Percentiles rank a stretch among this genome's conserved stretches.
Conservation (phyloP, 2,329 filamentous ascomycete genomes). For the Colletotrichum godetiae region DNA sequence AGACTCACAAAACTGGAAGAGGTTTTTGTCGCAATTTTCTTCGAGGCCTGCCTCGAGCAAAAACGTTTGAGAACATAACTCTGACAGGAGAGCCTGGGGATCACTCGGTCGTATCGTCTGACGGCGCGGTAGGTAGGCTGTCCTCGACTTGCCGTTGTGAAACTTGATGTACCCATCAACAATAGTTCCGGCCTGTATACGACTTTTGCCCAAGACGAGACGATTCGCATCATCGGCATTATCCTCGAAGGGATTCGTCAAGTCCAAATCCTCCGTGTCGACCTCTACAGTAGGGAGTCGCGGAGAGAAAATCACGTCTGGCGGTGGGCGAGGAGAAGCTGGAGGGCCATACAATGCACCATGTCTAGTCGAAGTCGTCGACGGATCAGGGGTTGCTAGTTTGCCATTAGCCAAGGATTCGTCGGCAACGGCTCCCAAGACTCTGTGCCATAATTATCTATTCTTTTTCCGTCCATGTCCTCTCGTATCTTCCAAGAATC, state of each 20-base stretch:
- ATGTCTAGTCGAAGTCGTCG: background rate
- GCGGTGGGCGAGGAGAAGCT: background rate
- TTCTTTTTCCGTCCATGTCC: background rate
- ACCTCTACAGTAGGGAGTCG: background rate
- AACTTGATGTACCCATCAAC: slow-evolving; percentile 36
- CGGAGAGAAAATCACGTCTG: slow-evolving; percentile 1
- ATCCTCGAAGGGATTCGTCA: slow-evolving; percentile 32
- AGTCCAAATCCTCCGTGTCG: background rate
- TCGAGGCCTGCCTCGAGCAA: slow-evolving; percentile 8
- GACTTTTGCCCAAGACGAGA: background rate
- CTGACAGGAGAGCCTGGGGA: background rate
- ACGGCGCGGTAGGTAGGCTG: background rate
- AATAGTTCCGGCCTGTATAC: slow-evolving; percentile 3
- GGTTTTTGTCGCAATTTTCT: background rate
- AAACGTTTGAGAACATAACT: background rate
- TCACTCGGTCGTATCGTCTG: background rate
- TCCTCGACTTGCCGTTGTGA: background rate
- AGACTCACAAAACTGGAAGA: slow-evolving; percentile 34
- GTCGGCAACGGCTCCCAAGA: background rate
- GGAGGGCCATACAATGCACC: slow-evolving; percentile 10
- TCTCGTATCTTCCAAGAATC: background rate
- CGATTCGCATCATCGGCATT: slow-evolving; percentile 23
- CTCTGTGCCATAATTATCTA: background rate
- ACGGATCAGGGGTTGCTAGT: background rate
- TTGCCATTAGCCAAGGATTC: background rate